Evolutionary conservation across 305 asterid genomes (phyloP).

Genomic region (Stenogyne calaminthoides): DNA sequence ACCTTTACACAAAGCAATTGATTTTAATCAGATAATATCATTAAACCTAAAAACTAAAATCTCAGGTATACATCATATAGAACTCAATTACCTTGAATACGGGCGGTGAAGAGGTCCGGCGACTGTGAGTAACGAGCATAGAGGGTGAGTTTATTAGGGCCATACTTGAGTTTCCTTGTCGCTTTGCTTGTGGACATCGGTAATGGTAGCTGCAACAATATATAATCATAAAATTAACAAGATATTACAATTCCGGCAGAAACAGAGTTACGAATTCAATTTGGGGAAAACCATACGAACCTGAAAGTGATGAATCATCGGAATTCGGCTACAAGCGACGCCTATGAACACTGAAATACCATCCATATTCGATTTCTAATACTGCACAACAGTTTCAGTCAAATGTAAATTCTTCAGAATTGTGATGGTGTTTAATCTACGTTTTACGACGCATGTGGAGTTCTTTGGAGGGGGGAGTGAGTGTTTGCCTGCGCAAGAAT

Average conservation of each 20-base stretch:
- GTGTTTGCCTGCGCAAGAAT: neutral
- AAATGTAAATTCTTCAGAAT: neutral
- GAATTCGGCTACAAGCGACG: conserved; percentile 46
- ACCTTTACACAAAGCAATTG: neutral
- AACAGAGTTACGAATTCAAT: neutral
- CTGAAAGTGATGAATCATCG: conserved; percentile 54
- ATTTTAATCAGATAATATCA: neutral
- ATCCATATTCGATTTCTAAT: conserved; percentile 39
- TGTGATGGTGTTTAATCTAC: neutral
- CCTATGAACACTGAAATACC: conserved; percentile 60
- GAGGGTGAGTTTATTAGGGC: conserved; percentile 35
- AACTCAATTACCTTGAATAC: conserved; percentile 72
- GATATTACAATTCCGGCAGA: neutral
- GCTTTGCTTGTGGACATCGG: conserved; percentile 44
- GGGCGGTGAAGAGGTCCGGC: conserved; percentile 73
- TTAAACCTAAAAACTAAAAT: neutral
- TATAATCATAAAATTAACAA: conserved; percentile 5
- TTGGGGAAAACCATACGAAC: conserved; percentile 29
- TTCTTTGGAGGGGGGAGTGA: no score
- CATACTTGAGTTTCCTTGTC: conserved; percentile 36
- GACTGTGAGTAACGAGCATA: conserved; percentile 75
- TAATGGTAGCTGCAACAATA: conserved; percentile 53
- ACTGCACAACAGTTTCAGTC: neutral
- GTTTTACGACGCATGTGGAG: neutral
- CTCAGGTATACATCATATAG: neutral